A percentile compares a stretch with the other conserved stretches of the same genome.
Evolutionary conservation across 768 basidiomycete species (phyloP).

Genomic region (Lentinula edodes): DNA sequence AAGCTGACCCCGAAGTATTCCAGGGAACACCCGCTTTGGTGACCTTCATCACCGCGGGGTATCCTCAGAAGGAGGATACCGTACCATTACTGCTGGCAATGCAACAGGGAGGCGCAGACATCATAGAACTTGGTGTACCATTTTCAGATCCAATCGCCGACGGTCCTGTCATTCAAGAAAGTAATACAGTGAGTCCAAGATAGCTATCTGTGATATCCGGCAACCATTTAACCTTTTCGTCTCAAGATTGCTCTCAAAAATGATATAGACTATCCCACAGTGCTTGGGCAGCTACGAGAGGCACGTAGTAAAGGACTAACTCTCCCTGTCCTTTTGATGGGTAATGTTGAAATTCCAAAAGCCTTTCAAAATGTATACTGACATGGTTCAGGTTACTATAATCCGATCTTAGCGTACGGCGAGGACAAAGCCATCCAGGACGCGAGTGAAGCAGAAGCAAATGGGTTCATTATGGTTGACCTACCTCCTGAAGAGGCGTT

Average conservation of each 20-base stretch:
- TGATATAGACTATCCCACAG: conserved; percentile 68
- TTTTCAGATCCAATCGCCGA: conserved; percentile 98
- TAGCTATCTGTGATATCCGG: background rate
- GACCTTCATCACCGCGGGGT: conserved; percentile 94
- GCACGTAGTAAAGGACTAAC: conserved; percentile 81
- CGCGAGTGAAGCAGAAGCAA: conserved; percentile 85
- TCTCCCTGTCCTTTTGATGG: conserved; percentile 90
- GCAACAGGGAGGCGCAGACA: conserved; percentile 89
- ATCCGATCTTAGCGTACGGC: conserved; percentile 91
- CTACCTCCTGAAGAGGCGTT: conserved; percentile 96
- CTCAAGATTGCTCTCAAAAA: conserved; percentile 79
- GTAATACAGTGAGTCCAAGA: conserved; percentile 73
- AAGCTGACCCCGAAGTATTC: background rate
- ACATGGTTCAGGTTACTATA: conserved; percentile 81
- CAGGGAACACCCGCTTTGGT: conserved; percentile 62
- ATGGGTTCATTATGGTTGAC: conserved; percentile 97
- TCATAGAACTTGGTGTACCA: conserved; percentile 93
- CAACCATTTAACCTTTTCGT: background rate
- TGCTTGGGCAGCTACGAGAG: conserved; percentile 69
- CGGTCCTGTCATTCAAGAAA: conserved; percentile 88
- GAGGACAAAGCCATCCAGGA: conserved; percentile 93
- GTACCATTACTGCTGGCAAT: conserved; percentile 87
- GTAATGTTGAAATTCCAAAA: conserved; percentile 31
- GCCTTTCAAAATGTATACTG: background rate
- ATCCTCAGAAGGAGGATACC: conserved; percentile 72